Percentiles rank a stretch among this genome's conserved stretches.
Evolutionary conservation across 306 rosid genomes (phyloP).

Genomic region (Begonia masoniana): DNA sequence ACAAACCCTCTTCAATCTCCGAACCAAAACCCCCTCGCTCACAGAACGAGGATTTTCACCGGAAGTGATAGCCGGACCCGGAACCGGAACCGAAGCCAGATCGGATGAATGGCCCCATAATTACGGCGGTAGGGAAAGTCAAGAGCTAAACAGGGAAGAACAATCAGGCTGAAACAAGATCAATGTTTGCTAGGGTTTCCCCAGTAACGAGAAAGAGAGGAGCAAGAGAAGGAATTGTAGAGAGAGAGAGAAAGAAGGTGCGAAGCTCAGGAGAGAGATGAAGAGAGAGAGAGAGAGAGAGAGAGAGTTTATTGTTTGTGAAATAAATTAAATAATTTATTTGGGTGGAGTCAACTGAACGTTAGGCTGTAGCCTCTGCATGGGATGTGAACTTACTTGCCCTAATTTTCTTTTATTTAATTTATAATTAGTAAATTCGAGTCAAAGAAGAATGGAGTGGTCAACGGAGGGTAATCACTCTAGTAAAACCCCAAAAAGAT

Average conservation of each 20-base stretch:
- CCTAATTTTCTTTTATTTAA: not conserved
- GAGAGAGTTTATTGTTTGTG: constrained; percentile 11
- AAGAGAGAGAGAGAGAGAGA: constrained; percentile 3
- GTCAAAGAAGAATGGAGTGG: too few relatives aligned
- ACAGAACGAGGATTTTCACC: not conserved
- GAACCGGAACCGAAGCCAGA: not conserved
- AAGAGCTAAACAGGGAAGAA: not conserved
- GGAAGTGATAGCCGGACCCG: not conserved
- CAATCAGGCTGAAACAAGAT: not conserved
- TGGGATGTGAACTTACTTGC: not conserved
- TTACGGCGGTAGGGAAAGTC: too few relatives aligned
- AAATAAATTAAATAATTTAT: constrained; percentile 9
- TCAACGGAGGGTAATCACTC: too few relatives aligned
- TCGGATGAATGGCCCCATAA: not conserved
- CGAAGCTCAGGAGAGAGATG: too few relatives aligned
- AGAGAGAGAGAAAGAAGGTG: constrained; percentile 6
- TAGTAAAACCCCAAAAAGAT: too few relatives aligned
- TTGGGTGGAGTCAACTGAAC: constrained; percentile 8
- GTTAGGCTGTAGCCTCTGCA: constrained; percentile 1
- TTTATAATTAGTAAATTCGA: too few relatives aligned
- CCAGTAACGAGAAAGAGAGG: not conserved
- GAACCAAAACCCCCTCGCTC: not conserved
- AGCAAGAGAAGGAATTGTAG: constrained; percentile 1
- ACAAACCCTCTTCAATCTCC: not conserved
- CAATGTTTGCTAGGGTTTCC: not conserved